Percentiles rank a stretch among this genome's conserved stretches.
Conservation (phyloP, 2,329 filamentous ascomycete genomes). For the Penicillium verrucosum region DNA sequence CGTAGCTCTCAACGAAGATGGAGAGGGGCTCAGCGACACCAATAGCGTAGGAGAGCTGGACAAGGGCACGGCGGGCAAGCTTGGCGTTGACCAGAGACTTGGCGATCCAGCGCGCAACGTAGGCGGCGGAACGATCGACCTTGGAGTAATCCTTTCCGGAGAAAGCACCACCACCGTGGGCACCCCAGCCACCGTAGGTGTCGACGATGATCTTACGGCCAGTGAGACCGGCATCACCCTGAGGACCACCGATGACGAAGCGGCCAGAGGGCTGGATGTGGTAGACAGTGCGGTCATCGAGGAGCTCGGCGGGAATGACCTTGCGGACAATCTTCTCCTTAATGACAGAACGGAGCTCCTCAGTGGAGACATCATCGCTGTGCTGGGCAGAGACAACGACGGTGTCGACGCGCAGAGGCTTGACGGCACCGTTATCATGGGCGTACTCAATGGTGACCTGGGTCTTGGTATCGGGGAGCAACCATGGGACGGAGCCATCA, state of each 20-base stretch:
- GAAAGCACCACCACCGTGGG: conserved; percentile 99
- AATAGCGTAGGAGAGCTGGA: conserved; percentile 99
- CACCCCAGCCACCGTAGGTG: conserved; percentile 99
- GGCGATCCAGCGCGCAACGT: conserved; percentile 97
- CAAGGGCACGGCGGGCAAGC: conserved; percentile 85
- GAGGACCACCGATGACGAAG: conserved; percentile 98
- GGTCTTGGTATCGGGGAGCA: conserved; percentile 98
- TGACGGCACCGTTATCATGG: conserved; percentile 86
- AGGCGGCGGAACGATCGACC: conserved; percentile 97
- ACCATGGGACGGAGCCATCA: conserved; percentile 84
- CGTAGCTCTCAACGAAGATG: conserved; percentile 96
- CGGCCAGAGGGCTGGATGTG: conserved; percentile 98
- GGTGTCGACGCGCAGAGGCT: conserved; percentile 90
- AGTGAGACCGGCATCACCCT: conserved; percentile 97
- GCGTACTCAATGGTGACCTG: conserved; percentile 99
- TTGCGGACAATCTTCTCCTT: conserved; percentile 95
- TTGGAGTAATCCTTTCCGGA: conserved; percentile 99
- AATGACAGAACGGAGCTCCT: conserved; percentile 90
- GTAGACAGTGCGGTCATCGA: conserved; percentile 92
- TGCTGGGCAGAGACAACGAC: conserved; percentile 97
- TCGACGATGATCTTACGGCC: conserved; percentile 99
- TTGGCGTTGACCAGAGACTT: conserved; percentile 91
- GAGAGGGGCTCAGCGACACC: conserved; percentile 97
- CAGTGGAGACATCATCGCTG: conserved; percentile 80
- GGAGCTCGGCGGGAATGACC: conserved; percentile 86